Conservation (phyloP, 495 filamentous ascomycete genomes). For the Penicillium goetzii region DNA sequence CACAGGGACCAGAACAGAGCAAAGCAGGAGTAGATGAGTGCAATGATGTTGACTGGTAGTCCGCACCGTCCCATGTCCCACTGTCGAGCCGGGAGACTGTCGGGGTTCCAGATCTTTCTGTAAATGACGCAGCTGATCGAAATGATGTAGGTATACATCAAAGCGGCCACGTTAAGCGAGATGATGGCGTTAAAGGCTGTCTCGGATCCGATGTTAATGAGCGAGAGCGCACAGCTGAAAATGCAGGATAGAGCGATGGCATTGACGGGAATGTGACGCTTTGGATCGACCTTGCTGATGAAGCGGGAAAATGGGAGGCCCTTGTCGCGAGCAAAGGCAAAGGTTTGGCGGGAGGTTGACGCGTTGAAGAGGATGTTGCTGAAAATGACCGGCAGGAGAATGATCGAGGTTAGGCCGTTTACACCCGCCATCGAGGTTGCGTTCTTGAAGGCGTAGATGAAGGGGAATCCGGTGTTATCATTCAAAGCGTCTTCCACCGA, state of each 20-base stretch:
- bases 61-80: constrained; percentile 46
- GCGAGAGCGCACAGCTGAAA: constrained; percentile 37
- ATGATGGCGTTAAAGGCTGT: constrained; percentile 53
- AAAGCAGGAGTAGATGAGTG: constrained; percentile 39
- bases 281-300: constrained; percentile 39
- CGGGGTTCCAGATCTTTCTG: constrained; percentile 40
- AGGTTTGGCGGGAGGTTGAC: constrained; percentile 44
- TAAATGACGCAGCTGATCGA: constrained; percentile 45
- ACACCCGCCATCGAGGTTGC: constrained; percentile 26
- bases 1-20: constrained; percentile 52
- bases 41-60: constrained; percentile 42
- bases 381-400: constrained; percentile 42
- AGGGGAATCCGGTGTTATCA: constrained; percentile 35
- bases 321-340: constrained; percentile 50
- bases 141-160: constrained; percentile 48
- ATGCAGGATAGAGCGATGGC: constrained; percentile 36
- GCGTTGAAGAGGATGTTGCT: constrained; percentile 40
- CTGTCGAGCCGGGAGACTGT: constrained; percentile 44
- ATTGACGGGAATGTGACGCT: constrained; percentile 53
- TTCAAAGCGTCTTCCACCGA: constrained; percentile 38
- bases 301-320: constrained; percentile 40
- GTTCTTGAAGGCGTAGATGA: constrained; percentile 35
- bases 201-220: constrained; percentile 49
- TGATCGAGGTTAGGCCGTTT: constrained; percentile 37
- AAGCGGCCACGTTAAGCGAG: constrained; percentile 43